Evolutionary conservation across 345 rosid genomes (phyloP), one percentile per base, ranked within the genome.

Genomic region (Diplotaxis tenuifolia): DNA sequence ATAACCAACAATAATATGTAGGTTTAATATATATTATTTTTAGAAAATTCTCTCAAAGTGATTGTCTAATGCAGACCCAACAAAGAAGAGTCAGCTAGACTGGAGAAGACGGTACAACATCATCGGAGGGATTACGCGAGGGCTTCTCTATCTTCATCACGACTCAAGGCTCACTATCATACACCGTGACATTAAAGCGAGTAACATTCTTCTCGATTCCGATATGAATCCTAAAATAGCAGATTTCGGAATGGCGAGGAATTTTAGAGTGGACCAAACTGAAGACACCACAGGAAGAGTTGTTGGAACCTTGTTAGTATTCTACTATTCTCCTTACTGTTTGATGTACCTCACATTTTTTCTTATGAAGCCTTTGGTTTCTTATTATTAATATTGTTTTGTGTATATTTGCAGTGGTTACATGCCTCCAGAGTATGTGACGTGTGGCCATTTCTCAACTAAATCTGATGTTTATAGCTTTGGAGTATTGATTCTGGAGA

Each of bases 391-490:
- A 19, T 1, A 47, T 9, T 60, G 1, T 16, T 19, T 23, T 70
- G 19, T 14, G 12, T 3, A 28, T 6, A 68, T 63, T 36, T 69
- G 22, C 75, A 81, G 83, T 0, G 81, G 83, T 54, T 81, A 81
- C 74, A 81, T 77, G 76, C 65, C 84, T 54, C 81, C 81, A 15
- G 81, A 81, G 53, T 81, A 81, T 47, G 74, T 74, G 54, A 60
- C 74, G 0, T 47, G 23, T 23, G 81, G 81, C 9, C 61, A 28
- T 3, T 77, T 59, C 67, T 81, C 79, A 1, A 55, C 73, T 4
- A 81, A 81, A 57, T 77, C 83, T 28, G 81, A 77, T 66, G 70
- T 81, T 1, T 81, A 73, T 56, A 81, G 83, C 45, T 81, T 77
- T 5, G 83, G 83, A 1, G 79, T 81, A 9, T 32, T 81, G 4